Conservation (phyloP, 345 rosid species). For the Crucihimalaya himalaica region DNA sequence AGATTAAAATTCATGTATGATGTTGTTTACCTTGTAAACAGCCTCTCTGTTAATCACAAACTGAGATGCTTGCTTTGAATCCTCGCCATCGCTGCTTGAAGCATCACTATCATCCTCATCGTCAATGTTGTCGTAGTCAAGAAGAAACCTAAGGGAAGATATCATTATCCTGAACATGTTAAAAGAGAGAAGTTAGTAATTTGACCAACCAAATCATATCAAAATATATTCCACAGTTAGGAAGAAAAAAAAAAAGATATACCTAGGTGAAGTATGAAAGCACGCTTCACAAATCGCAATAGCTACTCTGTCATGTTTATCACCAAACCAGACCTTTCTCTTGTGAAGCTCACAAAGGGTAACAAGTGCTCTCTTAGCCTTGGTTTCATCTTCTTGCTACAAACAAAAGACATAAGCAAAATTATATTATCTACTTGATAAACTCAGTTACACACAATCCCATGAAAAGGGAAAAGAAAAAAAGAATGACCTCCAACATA, state of each 20-base stretch:
- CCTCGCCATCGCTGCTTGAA: constrained; percentile 74
- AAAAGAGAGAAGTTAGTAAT: constrained; percentile 8
- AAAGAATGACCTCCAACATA: constrained; percentile 57
- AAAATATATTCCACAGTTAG: constrained; percentile 14
- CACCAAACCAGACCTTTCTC: constrained; percentile 84
- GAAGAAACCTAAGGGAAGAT: constrained; percentile 75
- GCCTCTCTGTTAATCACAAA: constrained; percentile 61
- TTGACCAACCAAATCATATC: background rate
- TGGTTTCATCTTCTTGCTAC: constrained; percentile 81
- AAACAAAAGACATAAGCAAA: background rate
- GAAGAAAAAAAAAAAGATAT: background rate
- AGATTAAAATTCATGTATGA: background rate
- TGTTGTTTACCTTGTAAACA: constrained; percentile 65
- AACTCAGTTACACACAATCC: background rate
- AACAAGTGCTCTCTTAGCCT: constrained; percentile 70
- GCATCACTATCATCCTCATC: constrained; percentile 67
- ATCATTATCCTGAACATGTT: constrained; percentile 68
- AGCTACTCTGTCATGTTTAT: constrained; percentile 82
- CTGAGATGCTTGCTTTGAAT: constrained; percentile 45
- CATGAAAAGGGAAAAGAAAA: background rate
- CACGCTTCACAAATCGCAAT: constrained; percentile 87
- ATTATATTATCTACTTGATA: background rate
- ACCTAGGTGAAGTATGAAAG: constrained; percentile 86
- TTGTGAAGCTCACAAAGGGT: constrained; percentile 77
- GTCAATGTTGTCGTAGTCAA: constrained; percentile 81